Base-by-base conservation (phyloP, 2,329 filamentous ascomycete genomes). In the Pseudocercospora musae region DNA sequence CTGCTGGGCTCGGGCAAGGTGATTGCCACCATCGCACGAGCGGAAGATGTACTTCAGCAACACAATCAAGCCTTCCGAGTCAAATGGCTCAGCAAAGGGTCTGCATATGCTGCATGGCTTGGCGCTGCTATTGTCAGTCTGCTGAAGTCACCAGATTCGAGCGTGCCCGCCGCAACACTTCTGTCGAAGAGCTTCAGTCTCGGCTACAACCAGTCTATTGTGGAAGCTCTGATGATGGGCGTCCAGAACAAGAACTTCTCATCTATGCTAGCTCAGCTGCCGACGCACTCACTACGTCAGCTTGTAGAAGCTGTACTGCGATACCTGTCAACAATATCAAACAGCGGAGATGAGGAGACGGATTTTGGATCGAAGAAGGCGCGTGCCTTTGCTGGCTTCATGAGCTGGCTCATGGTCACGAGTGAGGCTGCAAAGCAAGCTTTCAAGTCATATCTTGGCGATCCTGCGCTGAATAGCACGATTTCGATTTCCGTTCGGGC, bases 71-170 rank as follows among this genome's bases (percentile, higher is more conserved):
- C 5, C 15, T 42, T 33, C 9, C 87, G 75, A 84, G 83, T 5
- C 66, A 82, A 1, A 0, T 96, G 91, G 90, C 71, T 91, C 33
- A 81, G 85, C 0, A 83, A 87, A 66, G 88, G 89, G 3, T 79
- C 79, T 25, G 74, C 82, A 18, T 96, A 90, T 76, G 83, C 85
- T 11, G 76, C 77, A 29, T 96, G 92, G 92, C 75, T 96, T 42
- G 89, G 87, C 1, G 76, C 75, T 13, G 90, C 87, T 71, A 80
- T 95, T 55, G 79, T 75, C 13, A 21, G 52, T n/a, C 37, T 29
- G 20, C 31, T 29, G 54, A 70, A 82, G 7, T 79, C n/a, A 20
- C 63, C 60, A 50, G 60, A 66, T 8, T 63, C 67, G 6, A 18
- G 21, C n/a, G 10, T 23, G n/a, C 9, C 29, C 8, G 52, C 52